Conservation (phyloP, 768 basidiomycete genomes). For the Arthromyces matolae region DNA sequence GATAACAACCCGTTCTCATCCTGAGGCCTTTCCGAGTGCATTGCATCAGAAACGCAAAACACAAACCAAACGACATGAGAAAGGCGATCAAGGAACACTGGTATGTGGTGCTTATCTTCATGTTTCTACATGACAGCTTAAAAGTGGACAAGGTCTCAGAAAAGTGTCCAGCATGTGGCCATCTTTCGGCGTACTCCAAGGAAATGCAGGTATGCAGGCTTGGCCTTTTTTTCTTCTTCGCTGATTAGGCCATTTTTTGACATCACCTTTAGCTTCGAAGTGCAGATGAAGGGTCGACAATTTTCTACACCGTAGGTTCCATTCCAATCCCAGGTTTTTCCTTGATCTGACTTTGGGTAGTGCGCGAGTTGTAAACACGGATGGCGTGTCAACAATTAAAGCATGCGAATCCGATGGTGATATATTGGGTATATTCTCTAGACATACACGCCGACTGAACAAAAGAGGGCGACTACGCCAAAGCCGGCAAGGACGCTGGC, state of each 20-base stretch:
- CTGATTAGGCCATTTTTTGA: too few relatives aligned
- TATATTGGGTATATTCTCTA: slow-evolving; percentile 31
- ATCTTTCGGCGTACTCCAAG: slow-evolving; percentile 83
- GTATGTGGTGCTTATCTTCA: slow-evolving; percentile 23
- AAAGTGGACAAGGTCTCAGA: slow-evolving; percentile 78
- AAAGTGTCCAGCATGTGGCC: slow-evolving; percentile 84
- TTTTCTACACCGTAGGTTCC: slow-evolving; percentile 83
- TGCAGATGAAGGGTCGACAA: slow-evolving; percentile 92
- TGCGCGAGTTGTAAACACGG: slow-evolving; percentile 74
- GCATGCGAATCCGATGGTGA: not conserved
- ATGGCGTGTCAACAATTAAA: slow-evolving; percentile 77
- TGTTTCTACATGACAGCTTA: not conserved
- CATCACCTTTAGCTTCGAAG: slow-evolving; percentile 85
- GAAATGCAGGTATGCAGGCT: slow-evolving; percentile 67
- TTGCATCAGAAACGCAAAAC: slow-evolving; percentile 87
- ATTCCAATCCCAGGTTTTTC: not conserved
- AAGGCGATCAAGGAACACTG: slow-evolving; percentile 59
- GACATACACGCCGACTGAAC: slow-evolving; percentile 80
- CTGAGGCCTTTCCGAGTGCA: slow-evolving; percentile 91
- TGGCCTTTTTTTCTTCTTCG: not conserved
- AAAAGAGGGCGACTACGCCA: slow-evolving; percentile 88
- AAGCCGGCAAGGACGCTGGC: slow-evolving; percentile 84
- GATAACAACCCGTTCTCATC: slow-evolving; percentile 86
- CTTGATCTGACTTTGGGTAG: slow-evolving; percentile 38
- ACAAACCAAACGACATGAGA: slow-evolving; percentile 75